Evolutionary conservation across 2,329 filamentous ascomycete genomes (phyloP).

Genomic region (Fusarium napiforme): DNA sequence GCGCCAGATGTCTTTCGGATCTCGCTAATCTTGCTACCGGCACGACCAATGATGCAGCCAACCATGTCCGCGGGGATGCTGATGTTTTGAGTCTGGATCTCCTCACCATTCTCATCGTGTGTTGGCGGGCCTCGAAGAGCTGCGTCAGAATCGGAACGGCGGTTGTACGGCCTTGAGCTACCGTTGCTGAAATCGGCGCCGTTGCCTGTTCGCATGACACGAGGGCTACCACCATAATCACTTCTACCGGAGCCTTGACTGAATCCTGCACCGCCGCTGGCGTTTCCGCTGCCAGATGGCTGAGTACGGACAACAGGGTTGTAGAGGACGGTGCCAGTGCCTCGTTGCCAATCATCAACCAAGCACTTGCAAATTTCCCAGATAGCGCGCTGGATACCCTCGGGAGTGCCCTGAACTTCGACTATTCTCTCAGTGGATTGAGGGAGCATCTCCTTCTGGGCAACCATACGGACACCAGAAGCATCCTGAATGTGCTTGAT

Average conservation of each 20-base stretch:
- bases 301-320: slow-evolving; percentile 94
- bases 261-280: slow-evolving; percentile 51
- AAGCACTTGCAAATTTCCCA: slow-evolving; percentile 99
- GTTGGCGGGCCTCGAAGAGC: slow-evolving; percentile 83
- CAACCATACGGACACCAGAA: slow-evolving; percentile 98
- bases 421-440: slow-evolving; percentile 98
- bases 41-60: slow-evolving; percentile 97
- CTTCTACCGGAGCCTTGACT: slow-evolving; percentile 56
- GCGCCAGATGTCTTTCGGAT: slow-evolving; percentile 97
- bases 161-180: slow-evolving; percentile 71
- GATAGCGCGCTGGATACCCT: slow-evolving; percentile 93
- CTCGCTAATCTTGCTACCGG: slow-evolving; percentile 96
- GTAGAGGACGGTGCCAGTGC: slow-evolving; percentile 96
- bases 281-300: slow-evolving; percentile 61
- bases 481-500: slow-evolving; percentile 99
- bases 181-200: slow-evolving; percentile 96
- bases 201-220: slow-evolving; percentile 95
- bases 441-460: slow-evolving; percentile 99
- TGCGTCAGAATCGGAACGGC: slow-evolving; percentile 86
- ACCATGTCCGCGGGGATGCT: slow-evolving; percentile 99
- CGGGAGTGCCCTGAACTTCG: slow-evolving; percentile 93
- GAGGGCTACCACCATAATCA: slow-evolving; percentile 70
- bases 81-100: slow-evolving; percentile 99
- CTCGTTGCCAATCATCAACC: slow-evolving; percentile 96
- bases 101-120: slow-evolving; percentile 95